phyloP scores from a whole-genome alignment of 169 alveolate species.

The Cryptosporidium andersoni region DNA sequence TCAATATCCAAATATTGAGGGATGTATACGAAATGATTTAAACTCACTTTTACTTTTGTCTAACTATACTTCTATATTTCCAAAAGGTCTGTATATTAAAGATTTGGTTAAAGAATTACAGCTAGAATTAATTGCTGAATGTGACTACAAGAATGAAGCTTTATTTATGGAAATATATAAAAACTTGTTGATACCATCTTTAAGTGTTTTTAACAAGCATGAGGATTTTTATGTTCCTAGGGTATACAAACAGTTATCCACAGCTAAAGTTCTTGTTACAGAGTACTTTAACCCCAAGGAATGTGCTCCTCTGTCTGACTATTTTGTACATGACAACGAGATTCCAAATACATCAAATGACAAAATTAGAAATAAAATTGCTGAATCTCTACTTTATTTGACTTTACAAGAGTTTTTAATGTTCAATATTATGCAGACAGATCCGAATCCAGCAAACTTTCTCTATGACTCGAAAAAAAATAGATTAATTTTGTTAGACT shows the following conservation, averaged over 20 bases:
- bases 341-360: slow-evolving; percentile 36
- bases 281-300: slow-evolving; percentile 23
- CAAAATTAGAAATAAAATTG: slow-evolving; percentile 81
- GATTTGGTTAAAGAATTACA: slow-evolving; percentile 73
- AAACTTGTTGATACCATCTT: slow-evolving; percentile 21
- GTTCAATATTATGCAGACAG: slow-evolving; percentile 87
- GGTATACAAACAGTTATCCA: slow-evolving; percentile 28
- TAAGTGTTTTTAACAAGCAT: slow-evolving; percentile 53
- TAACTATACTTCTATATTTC: slow-evolving; percentile 48
- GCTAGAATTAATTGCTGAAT: slow-evolving; percentile 77
- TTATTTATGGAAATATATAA: slow-evolving; percentile 64
- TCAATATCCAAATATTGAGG: slow-evolving; percentile 72
- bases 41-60: slow-evolving; percentile 63
- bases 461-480: slow-evolving; percentile 79
- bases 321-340: slow-evolving; percentile 67
- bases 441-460: slow-evolving; percentile 91
- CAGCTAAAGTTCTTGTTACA: slow-evolving; percentile 69
- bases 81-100: slow-evolving; percentile 77
- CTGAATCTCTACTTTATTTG: slow-evolving; percentile 80
- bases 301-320: not conserved
- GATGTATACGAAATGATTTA: slow-evolving; percentile 72
- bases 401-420: slow-evolving; percentile 86
- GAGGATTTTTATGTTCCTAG: slow-evolving; percentile 54
- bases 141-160: slow-evolving; percentile 76
- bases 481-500: slow-evolving; percentile 84